Percentiles rank a stretch among this genome's conserved stretches.
These are phyloP conservation scores for Exophiala spinifera DNA, from an alignment of 2,329 filamentous ascomycete genomes.

Conservation along the genomic window DNA sequence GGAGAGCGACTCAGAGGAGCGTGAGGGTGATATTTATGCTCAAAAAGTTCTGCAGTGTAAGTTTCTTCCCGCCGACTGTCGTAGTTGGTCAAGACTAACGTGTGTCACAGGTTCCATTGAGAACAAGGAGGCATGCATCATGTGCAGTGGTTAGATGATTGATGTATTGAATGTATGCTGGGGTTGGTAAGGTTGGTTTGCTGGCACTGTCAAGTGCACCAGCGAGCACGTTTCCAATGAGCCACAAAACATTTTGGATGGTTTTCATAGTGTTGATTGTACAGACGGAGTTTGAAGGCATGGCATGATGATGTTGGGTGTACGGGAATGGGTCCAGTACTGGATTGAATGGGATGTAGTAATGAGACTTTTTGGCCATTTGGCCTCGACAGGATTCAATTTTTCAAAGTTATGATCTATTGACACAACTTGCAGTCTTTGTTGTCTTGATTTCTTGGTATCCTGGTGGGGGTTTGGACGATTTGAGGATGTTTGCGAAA, in stretches of 20 bases:
- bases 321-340: not conserved
- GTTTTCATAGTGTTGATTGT: not conserved
- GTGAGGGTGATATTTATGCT: slow-evolving; percentile 91
- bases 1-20: slow-evolving; percentile 66
- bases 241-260: too few species aligned
- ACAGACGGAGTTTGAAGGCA: not conserved
- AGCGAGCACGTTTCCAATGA: too few species aligned
- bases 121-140: slow-evolving; percentile 89
- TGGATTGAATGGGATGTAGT: not conserved
- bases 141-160: slow-evolving; percentile 87
- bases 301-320: not conserved
- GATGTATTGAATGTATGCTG: too few species aligned
- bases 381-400: not conserved
- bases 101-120: slow-evolving; percentile 74
- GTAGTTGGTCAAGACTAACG: slow-evolving; percentile 1
- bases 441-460: too few species aligned
- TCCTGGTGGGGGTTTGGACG: not conserved
- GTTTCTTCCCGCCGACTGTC: slow-evolving; percentile 35
- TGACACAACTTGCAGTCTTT: not conserved
- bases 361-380: not conserved
- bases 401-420: not conserved
- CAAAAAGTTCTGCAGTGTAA: slow-evolving; percentile 85
- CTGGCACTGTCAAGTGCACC: too few species aligned
- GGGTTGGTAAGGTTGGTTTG: not conserved
- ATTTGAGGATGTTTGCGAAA: too few species aligned